Conservation (phyloP, 2,329 filamentous ascomycete genomes). For the Hymenoscyphus fraxineus region DNA sequence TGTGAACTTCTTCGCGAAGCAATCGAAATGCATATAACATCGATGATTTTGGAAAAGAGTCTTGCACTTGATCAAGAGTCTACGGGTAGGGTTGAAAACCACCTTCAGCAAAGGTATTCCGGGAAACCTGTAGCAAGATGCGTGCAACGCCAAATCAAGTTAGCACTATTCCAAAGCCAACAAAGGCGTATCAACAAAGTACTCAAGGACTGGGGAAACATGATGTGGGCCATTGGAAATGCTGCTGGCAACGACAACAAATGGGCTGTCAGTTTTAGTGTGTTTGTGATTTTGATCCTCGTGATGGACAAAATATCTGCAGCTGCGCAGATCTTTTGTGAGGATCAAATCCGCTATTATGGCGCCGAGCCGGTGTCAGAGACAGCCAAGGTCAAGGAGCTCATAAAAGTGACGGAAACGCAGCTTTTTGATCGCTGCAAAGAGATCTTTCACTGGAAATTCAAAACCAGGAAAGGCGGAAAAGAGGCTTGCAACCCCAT, state of each 20-base stretch:
- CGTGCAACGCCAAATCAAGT: conserved; percentile 33
- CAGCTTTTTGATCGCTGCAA: conserved; percentile 34
- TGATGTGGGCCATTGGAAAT: conserved; percentile 33
- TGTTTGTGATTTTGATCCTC: conserved; percentile 30
- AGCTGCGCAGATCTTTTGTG: conserved; percentile 24
- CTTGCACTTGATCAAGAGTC: conserved; percentile 31
- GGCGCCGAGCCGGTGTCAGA: conserved; percentile 24
- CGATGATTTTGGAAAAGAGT: conserved; percentile 31
- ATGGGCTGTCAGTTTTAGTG: conserved; percentile 33
- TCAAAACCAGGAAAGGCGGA: conserved; percentile 34
- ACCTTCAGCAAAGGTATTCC: conserved; percentile 25
- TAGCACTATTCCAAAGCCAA: conserved; percentile 31
- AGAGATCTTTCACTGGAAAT: conserved; percentile 35
- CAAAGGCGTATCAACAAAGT: conserved; percentile 29
- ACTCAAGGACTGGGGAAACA: conserved; percentile 31
- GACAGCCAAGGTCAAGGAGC: conserved; percentile 21
- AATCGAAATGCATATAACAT: conserved; percentile 32
- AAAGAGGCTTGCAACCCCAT: conserved; percentile 35
- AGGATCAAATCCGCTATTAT: conserved; percentile 26
- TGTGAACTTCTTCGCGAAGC: conserved; percentile 30
- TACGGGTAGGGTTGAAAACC: conserved; percentile 23
- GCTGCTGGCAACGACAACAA: conserved; percentile 28
- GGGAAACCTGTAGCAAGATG: conserved; percentile 27
- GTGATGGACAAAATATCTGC: conserved; percentile 31
- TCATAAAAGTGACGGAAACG: conserved; percentile 28